These are phyloP conservation scores for Dothidotthia symphoricarpi DNA, from an alignment of 2,329 filamentous ascomycete species.

Conservation along the genomic window DNA sequence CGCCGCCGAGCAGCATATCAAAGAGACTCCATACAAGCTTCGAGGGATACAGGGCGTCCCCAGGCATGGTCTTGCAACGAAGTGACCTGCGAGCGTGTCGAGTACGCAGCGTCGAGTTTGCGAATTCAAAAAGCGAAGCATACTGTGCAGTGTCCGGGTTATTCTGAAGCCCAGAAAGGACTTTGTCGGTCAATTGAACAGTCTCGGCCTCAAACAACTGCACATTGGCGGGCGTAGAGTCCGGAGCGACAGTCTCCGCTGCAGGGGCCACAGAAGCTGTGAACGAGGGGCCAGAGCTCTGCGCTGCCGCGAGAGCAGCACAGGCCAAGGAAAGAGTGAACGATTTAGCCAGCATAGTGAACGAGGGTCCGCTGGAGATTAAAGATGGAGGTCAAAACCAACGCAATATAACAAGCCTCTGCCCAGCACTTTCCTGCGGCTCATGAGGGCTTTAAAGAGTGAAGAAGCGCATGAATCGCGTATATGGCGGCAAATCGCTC, in stretches of 20 bases:
- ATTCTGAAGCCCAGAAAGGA: constrained; percentile 18
- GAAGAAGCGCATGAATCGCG: too few relatives aligned
- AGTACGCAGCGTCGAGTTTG: constrained; percentile 5
- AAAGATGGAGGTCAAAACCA: constrained; percentile 1
- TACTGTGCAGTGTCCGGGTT: constrained; percentile 19
- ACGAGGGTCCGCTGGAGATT: not conserved
- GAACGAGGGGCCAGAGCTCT: constrained; percentile 15
- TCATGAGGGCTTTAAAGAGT: too few relatives aligned
- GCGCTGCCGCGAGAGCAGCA: constrained; percentile 16
- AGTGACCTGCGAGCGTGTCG: constrained; percentile 8
- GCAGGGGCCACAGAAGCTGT: constrained; percentile 23
- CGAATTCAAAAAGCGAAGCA: constrained; percentile 41
- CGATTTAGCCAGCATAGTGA: constrained; percentile 17
- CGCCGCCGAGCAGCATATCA: constrained; percentile 23
- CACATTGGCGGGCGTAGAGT: constrained; percentile 20
- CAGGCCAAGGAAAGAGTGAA: constrained; percentile 14
- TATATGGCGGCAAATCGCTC: too few relatives aligned
- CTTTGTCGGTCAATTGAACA: constrained; percentile 27
- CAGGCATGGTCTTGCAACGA: constrained; percentile 31
- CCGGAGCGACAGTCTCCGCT: constrained; percentile 22
- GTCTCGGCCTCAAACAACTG: constrained; percentile 21
- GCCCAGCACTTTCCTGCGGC: constrained; percentile 4
- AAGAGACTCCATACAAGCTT: constrained; percentile 22
- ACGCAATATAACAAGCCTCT: not conserved
- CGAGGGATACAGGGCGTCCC: constrained; percentile 25